Evolutionary conservation across 139 green algal species (phyloP).

Genomic region (Spirogloea muscicola): DNA sequence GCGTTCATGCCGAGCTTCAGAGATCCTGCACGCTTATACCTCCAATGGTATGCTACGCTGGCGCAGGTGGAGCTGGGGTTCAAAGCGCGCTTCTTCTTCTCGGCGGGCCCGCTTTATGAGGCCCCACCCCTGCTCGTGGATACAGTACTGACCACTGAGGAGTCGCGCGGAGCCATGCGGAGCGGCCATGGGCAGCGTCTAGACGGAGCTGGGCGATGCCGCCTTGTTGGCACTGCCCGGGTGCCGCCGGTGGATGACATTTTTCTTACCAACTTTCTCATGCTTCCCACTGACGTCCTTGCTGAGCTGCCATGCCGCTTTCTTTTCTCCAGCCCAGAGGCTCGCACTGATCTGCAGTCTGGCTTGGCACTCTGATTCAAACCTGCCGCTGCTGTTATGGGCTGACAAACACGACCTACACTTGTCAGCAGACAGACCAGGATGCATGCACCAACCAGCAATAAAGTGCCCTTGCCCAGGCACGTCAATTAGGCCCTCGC

Average conservation of each 20-base stretch:
- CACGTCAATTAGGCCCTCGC: too few relatives aligned
- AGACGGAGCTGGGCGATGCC: constrained; percentile 1
- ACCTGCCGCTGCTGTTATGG: too few relatives aligned
- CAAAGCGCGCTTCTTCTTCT: constrained; percentile 43
- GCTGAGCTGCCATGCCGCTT: constrained; percentile 14
- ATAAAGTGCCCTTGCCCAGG: too few relatives aligned
- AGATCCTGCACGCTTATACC: too few relatives aligned
- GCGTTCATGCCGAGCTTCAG: too few relatives aligned
- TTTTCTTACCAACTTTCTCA: constrained; percentile 25
- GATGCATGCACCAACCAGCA: too few relatives aligned
- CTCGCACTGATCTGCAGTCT: too few relatives aligned
- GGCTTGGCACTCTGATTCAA: too few relatives aligned
- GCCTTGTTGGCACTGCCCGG: constrained; percentile 18
- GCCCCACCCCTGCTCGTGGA: constrained; percentile 32
- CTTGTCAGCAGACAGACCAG: too few relatives aligned
- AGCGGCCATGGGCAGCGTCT: constrained; percentile 10
- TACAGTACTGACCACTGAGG: constrained; percentile 42
- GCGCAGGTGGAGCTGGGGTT: constrained; percentile 41
- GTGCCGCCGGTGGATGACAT: constrained; percentile 32
- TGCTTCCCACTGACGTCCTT: constrained; percentile 15
- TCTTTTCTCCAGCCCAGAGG: too few relatives aligned
- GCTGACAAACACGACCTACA: too few relatives aligned
- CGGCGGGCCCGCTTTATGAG: constrained; percentile 31
- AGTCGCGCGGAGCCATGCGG: constrained; percentile 13
- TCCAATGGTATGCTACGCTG: too few relatives aligned